Percentiles rank a stretch among this genome's conserved stretches.
Evolutionary conservation across 495 filamentous ascomycete genomes (phyloP).

Genomic region (Aspergillus olivimuriae): DNA sequence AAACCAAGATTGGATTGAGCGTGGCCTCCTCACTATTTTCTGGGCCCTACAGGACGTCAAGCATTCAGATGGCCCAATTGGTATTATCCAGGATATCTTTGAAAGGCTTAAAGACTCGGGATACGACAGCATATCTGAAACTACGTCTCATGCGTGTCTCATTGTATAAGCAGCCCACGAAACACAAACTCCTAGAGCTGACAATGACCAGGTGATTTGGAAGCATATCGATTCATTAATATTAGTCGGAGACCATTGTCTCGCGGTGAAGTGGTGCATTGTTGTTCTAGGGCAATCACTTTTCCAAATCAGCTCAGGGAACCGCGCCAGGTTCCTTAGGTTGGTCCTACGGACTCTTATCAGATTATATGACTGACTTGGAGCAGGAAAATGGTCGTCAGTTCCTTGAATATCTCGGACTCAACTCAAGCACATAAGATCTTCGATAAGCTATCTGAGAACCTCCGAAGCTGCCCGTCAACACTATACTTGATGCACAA

Average conservation of each 20-base stretch:
- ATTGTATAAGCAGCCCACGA: slow-evolving; percentile 41
- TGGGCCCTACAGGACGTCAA: slow-evolving; percentile 41
- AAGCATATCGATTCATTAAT: slow-evolving; percentile 59
- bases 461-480: slow-evolving; percentile 49
- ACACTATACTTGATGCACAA: slow-evolving; percentile 73
- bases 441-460: slow-evolving; percentile 54
- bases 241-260: slow-evolving; percentile 42
- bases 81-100: slow-evolving; percentile 31
- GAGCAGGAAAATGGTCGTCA: slow-evolving; percentile 61
- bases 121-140: slow-evolving; percentile 35
- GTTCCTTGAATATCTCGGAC: slow-evolving; percentile 53
- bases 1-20: slow-evolving; percentile 54
- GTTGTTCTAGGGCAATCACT: slow-evolving; percentile 54
- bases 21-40: slow-evolving; percentile 53
- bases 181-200: slow-evolving; percentile 8
- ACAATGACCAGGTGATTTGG: slow-evolving; percentile 59
- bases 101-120: slow-evolving; percentile 28
- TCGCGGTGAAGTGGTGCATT: slow-evolving; percentile 64
- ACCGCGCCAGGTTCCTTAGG: slow-evolving; percentile 64
- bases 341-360: slow-evolving; percentile 21
- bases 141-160: slow-evolving; percentile 63
- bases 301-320: slow-evolving; percentile 57
- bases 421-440: slow-evolving; percentile 44
- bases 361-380: slow-evolving; percentile 11
- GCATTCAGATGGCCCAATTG: slow-evolving; percentile 13